A percentile compares a stretch with the other conserved stretches of the same genome.
Conservation (phyloP, 352 stramenopile species). For the Phytophthora pini region DNA sequence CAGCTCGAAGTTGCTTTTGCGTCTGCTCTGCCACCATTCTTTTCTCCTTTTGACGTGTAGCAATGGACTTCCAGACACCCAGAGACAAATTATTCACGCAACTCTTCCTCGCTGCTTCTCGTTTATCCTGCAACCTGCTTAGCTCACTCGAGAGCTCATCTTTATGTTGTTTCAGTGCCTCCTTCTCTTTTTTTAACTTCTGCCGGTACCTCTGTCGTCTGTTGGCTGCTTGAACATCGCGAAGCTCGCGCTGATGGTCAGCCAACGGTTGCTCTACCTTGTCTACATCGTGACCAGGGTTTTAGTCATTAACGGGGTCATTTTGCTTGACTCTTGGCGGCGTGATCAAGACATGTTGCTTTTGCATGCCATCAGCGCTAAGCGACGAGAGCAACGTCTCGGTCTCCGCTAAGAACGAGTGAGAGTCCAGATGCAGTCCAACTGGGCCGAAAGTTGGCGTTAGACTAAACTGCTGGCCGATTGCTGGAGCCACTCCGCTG, state of each 20-base stretch:
- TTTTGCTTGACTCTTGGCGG: background rate
- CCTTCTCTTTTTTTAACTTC: constrained; percentile 23
- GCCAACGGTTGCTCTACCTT: background rate
- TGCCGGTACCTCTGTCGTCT: constrained; percentile 18
- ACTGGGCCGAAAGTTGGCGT: background rate
- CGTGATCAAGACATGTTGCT: background rate
- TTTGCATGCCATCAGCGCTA: background rate
- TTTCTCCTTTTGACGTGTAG: constrained; percentile 7
- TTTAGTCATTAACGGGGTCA: background rate
- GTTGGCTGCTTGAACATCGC: constrained; percentile 15
- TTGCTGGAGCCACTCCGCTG: background rate
- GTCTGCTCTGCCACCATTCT: background rate
- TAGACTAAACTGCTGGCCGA: background rate
- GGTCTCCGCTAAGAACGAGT: constrained; percentile 18
- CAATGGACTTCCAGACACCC: constrained; percentile 2
- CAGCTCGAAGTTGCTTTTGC: constrained; percentile 1
- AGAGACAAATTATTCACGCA: background rate
- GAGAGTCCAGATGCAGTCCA: constrained; percentile 2
- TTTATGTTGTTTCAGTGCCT: constrained; percentile 9
- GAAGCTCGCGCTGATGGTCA: background rate
- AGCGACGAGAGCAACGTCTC: constrained; percentile 17
- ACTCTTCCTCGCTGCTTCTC: background rate
- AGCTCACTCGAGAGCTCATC: constrained; percentile 8
- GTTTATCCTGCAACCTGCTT: background rate
- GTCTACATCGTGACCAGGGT: background rate